A percentile compares a stretch with the other conserved stretches of the same genome.
phyloP scores from a whole-genome alignment of 306 rosid species.

The Prunus armeniaca region DNA sequence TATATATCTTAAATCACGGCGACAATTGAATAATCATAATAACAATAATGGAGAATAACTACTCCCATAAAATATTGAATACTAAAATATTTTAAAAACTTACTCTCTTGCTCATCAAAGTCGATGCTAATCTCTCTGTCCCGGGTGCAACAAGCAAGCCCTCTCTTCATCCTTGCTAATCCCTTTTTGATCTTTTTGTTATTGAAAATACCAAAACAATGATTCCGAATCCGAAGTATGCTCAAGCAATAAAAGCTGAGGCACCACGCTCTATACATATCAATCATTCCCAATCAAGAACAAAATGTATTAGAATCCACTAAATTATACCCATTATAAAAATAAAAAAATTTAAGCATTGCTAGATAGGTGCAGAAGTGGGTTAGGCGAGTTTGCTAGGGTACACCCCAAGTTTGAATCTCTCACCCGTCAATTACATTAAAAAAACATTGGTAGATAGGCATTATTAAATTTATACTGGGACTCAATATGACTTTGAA shows the following conservation, averaged over 20 bases:
- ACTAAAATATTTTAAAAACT: constrained; percentile 14
- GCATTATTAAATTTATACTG: neutral
- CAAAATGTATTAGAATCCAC: neutral
- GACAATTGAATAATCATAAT: neutral
- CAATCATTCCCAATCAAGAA: constrained; percentile 3
- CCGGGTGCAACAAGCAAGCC: constrained; percentile 71
- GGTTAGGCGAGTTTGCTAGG: too few relatives aligned
- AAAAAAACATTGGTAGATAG: neutral
- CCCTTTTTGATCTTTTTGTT: neutral
- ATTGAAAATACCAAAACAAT: neutral
- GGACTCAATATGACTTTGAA: too few relatives aligned
- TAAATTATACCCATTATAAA: too few relatives aligned
- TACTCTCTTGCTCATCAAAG: constrained; percentile 74
- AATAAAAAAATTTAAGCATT: too few relatives aligned
- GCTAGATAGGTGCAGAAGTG: neutral
- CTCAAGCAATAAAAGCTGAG: constrained; percentile 1
- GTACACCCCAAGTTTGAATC: too few relatives aligned
- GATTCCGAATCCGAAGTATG: neutral
- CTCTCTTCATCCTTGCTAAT: constrained; percentile 49
- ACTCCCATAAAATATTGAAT: neutral
- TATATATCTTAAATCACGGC: constrained; percentile 13
- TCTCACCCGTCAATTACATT: too few relatives aligned
- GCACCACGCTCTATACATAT: neutral
- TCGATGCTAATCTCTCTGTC: constrained; percentile 69
- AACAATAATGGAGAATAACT: neutral